Evolutionary conservation across 495 filamentous ascomycete genomes (phyloP).

Genomic region (Talaromyces wortmannii): DNA sequence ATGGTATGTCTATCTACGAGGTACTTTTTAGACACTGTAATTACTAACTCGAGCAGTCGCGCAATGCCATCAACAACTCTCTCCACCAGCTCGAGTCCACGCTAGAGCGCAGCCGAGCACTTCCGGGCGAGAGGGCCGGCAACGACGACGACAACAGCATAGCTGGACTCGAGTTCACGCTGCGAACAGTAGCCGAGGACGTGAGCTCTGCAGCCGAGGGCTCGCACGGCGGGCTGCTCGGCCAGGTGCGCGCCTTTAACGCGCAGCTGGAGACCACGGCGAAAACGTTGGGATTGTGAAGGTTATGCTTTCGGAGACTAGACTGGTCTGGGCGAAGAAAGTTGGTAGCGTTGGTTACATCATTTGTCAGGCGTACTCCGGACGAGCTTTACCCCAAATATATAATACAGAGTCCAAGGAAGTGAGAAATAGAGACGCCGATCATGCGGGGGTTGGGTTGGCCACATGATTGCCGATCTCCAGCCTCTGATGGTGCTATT

Average conservation of each 20-base stretch:
- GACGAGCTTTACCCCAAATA: too few species aligned
- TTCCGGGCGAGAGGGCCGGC: conserved; percentile 7
- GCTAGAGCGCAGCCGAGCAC: conserved; percentile 34
- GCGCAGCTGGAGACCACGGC: conserved; percentile 33
- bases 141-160: conserved; percentile 7
- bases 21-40: too few species aligned
- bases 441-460: too few species aligned
- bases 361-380: too few species aligned
- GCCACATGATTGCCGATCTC: too few species aligned
- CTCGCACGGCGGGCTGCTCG: conserved; percentile 30
- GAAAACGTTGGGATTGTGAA: too few species aligned
- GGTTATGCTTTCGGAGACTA: too few species aligned
- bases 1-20: conserved; percentile 17
- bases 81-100: conserved; percentile 38
- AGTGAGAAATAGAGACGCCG: too few species aligned
- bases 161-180: conserved; percentile 33
- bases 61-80: conserved; percentile 37
- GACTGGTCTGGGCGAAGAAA: too few species aligned
- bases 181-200: conserved; percentile 33
- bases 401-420: too few species aligned
- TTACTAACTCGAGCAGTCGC: conserved; percentile 16
- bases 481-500: too few species aligned
- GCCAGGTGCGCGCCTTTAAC: conserved; percentile 37
- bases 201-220: conserved; percentile 33
- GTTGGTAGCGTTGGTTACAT: too few species aligned